Evolutionary conservation across 371 early-diverging fungal genomes (phyloP), one percentile per base, ranked within the genome.

Genomic region (Rhizopus sp.): DNA sequence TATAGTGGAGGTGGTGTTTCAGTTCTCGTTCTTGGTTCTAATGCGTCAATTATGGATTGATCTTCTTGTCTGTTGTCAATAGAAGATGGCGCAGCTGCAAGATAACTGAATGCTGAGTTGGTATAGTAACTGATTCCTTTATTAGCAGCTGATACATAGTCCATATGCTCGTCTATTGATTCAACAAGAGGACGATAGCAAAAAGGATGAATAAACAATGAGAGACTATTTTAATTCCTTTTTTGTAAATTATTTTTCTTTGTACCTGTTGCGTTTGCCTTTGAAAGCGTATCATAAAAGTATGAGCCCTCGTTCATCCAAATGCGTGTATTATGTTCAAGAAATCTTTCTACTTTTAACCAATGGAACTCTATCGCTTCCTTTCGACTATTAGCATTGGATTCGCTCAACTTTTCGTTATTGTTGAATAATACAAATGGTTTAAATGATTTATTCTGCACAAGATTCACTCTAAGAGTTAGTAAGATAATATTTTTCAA

Each of bases 321-420:
- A 10, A 74, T 30, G 35, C 63, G 59, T 6, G 78, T 75, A 50
- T 77, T 77, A 9, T 61, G 53, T 33, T 70, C 55, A 8, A 77
- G 49, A 68, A 72, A 70, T 35, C 64, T 60, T n/a, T 31, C 57
- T 30, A 63, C 72, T 38, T 63, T 69, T 39, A 54, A 48, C 23
- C 62, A 62, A 55, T 77, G 70, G 34, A 62, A 53, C 13, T 77
- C 67, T 16, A 76, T 67, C 17, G 15, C 15, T n/a, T 37, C 44
- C 38, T 60, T 35, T 10, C 52, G 56, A 34, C 55, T 30, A 34
- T 47, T 30, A 15, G 4, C 3, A 23, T 23, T 23, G 23, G 23
- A 2, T 23, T 23, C 23, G 23, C 23, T 23, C 23, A 23, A 23
- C 3, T n/a, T 35, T 12, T 30, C 4, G 10, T 30, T 39, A 45